phyloP scores from a whole-genome alignment of 2,329 filamentous ascomycete genomes.

The Drechslera avenae region DNA sequence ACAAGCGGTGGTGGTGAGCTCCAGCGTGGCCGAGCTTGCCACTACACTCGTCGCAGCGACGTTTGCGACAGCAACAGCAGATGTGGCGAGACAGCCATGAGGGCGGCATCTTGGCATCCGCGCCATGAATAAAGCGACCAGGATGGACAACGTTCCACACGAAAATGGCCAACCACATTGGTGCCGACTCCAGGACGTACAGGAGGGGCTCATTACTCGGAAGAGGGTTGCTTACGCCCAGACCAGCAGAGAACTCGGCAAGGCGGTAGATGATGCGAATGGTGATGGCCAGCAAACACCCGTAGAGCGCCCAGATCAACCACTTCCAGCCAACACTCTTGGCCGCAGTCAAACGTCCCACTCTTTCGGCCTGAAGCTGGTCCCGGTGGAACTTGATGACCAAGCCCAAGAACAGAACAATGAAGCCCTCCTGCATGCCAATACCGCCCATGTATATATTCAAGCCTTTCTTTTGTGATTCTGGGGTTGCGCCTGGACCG shows the following conservation, averaged over 20 bases:
- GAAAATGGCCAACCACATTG: conserved; percentile 56
- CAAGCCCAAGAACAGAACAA: conserved; percentile 28
- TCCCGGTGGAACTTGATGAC: conserved; percentile 26
- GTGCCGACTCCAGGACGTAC: conserved; percentile 59
- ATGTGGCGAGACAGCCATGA: conserved; percentile 27
- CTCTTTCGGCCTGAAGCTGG: conserved; percentile 20
- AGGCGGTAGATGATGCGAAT: conserved; percentile 40
- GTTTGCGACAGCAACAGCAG: conserved; percentile 23
- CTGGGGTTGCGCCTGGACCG: conserved; percentile 26
- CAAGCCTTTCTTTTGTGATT: conserved; percentile 46
- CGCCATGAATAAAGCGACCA: conserved; percentile 19
- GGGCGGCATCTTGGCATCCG: conserved; percentile 22
- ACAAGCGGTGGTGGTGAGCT: conserved; percentile 12
- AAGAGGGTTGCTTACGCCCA: conserved; percentile 51
- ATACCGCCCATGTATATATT: conserved; percentile 48
- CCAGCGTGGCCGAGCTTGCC: conserved; percentile 19
- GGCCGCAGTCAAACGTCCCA: conserved; percentile 10
- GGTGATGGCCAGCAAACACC: conserved; percentile 51
- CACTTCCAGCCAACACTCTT: conserved; percentile 23
- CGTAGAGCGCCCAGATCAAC: conserved; percentile 49
- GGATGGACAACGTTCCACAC: conserved; percentile 24
- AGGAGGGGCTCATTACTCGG: conserved; percentile 59
- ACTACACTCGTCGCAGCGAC: conserved; percentile 23
- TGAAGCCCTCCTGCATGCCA: conserved; percentile 36
- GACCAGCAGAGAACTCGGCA: conserved; percentile 57